A percentile compares a stretch with the other conserved stretches of the same genome.
phyloP scores from a whole-genome alignment of 2,329 filamentous ascomycete species.

The Hortaea werneckii region DNA sequence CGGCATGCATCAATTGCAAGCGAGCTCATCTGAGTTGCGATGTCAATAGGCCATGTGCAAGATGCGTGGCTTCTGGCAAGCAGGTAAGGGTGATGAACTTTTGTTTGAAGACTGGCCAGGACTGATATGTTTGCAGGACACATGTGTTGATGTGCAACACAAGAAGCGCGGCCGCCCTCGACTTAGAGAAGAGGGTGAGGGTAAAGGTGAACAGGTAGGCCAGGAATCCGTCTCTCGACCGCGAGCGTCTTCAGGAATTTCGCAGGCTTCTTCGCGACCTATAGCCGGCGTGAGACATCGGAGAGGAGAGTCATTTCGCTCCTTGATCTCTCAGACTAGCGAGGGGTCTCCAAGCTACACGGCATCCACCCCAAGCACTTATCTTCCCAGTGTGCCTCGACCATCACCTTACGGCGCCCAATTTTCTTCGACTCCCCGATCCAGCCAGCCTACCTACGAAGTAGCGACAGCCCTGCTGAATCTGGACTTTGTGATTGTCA shows the following conservation, averaged over 20 bases:
- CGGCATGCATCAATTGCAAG: conserved; percentile 78
- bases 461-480: conserved; percentile 34
- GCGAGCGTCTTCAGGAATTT: conserved; percentile 11
- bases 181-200: conserved; percentile 53
- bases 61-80: conserved; percentile 69
- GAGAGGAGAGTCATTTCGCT: conserved; percentile 25
- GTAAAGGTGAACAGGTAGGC: conserved; percentile 14
- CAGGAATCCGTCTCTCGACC: conserved; percentile 7
- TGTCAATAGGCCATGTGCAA: conserved; percentile 64
- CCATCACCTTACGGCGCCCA: conserved; percentile 8
- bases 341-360: conserved; percentile 17
- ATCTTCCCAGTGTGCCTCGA: conserved; percentile 7
- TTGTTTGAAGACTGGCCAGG: neutral
- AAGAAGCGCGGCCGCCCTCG: conserved; percentile 74
- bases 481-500: conserved; percentile 38
- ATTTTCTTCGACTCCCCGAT: conserved; percentile 2
- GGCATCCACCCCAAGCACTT: conserved; percentile 8
- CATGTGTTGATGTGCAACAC: conserved; percentile 74
- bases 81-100: conserved; percentile 33
- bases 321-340: conserved; percentile 21
- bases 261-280: conserved; percentile 8
- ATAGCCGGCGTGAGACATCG: conserved; percentile 18
- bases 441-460: conserved; percentile 10
- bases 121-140: conserved; percentile 45
- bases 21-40: conserved; percentile 63